These are phyloP conservation scores for Coniochaeta prunicola DNA, from an alignment of 2,329 filamentous ascomycete species.

Conservation along the genomic window DNA sequence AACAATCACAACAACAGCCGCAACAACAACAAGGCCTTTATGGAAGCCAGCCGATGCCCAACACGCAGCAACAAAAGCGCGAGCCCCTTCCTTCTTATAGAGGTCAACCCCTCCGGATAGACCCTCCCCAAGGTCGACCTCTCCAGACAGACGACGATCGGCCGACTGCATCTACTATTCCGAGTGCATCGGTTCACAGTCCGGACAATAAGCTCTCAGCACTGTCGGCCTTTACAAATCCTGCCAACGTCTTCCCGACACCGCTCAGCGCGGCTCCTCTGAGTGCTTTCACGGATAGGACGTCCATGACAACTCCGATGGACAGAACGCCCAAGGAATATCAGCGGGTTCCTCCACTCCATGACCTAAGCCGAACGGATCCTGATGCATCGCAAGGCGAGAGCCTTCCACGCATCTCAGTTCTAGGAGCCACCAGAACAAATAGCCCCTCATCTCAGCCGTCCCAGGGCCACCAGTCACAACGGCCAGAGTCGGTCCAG, in stretches of 20 bases:
- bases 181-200: conserved; percentile 51
- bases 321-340: conserved; percentile 49
- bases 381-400: conserved; percentile 45
- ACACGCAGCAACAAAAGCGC: conserved; percentile 37
- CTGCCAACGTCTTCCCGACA: conserved; percentile 52
- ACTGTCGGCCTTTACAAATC: conserved; percentile 39
- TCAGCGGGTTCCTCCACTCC: conserved; percentile 52
- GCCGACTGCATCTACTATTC: conserved; percentile 50
- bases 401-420: conserved; percentile 49
- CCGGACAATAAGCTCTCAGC: conserved; percentile 57
- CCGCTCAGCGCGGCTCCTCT: conserved; percentile 48
- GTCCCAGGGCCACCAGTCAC: conserved; percentile 3
- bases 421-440: conserved; percentile 43
- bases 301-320: conserved; percentile 33
- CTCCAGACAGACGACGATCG: conserved; percentile 51
- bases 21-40: conserved; percentile 22
- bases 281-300: conserved; percentile 36
- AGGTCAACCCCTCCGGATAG: conserved; percentile 54
- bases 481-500: conserved; percentile 35
- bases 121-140: conserved; percentile 52
- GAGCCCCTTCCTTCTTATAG: conserved; percentile 54
- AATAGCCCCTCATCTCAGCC: conserved; percentile 35
- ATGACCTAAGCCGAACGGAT: conserved; percentile 50
- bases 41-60: conserved; percentile 17
- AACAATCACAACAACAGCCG: conserved; percentile 22